A percentile compares a stretch with the other conserved stretches of the same genome.
These are phyloP conservation scores for Penicillium sp. DNA, from an alignment of 2,329 filamentous ascomycete species.

Conservation along the genomic window DNA sequence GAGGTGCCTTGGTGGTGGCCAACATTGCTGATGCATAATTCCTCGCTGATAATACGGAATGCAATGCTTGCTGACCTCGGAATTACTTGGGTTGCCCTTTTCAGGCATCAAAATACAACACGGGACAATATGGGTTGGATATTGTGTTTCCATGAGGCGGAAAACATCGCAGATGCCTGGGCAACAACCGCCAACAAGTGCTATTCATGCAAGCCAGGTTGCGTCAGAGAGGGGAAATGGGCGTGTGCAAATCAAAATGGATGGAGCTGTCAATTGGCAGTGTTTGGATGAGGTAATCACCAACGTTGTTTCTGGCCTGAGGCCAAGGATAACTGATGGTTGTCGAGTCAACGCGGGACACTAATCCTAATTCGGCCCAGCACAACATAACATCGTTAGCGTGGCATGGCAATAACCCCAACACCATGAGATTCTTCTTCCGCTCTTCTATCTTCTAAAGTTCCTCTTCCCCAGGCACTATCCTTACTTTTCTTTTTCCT, in stretches of 20 bases:
- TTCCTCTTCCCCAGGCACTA: slow-evolving; percentile 13
- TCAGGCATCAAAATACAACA: slow-evolving; percentile 5
- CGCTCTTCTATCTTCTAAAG: slow-evolving; percentile 18
- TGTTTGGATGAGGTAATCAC: slow-evolving; percentile 13
- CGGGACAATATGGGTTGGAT: background rate
- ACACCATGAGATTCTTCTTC: slow-evolving; percentile 31
- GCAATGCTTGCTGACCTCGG: background rate
- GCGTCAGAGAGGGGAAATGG: background rate
- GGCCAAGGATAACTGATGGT: slow-evolving; percentile 24
- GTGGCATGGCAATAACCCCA: slow-evolving; percentile 37
- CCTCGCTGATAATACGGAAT: slow-evolving; percentile 10
- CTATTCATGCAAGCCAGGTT: background rate
- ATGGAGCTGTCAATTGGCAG: background rate
- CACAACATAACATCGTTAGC: slow-evolving; percentile 45
- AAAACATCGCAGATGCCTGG: background rate
- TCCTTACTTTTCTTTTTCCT: slow-evolving; percentile 25
- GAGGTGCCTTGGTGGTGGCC: background rate
- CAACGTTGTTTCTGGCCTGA: slow-evolving; percentile 19
- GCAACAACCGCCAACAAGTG: background rate
- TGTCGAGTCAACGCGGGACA: slow-evolving; percentile 40
- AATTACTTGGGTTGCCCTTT: slow-evolving; percentile 8
- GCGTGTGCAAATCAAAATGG: background rate
- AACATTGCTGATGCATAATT: slow-evolving; percentile 3
- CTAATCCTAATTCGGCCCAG: slow-evolving; percentile 33
- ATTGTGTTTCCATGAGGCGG: background rate